Conservation (phyloP, 2,329 filamentous ascomycete genomes). For the Teratosphaeria pseudoeucalypti region DNA sequence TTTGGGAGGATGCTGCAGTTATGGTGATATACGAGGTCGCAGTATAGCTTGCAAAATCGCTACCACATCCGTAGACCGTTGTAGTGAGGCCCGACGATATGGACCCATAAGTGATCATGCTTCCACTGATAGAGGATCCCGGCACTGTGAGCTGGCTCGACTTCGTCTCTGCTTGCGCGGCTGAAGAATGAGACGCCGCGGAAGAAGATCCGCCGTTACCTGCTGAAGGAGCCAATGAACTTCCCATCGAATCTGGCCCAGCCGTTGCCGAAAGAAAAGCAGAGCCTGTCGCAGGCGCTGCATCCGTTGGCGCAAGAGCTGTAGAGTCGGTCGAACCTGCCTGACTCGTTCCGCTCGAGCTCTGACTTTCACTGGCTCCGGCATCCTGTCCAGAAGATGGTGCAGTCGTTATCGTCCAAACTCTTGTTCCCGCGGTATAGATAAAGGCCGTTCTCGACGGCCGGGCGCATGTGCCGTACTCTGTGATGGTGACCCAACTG, state of each 20-base stretch:
- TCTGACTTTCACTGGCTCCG: neutral
- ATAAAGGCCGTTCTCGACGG: neutral
- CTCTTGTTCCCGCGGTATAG: neutral
- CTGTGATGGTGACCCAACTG: neutral
- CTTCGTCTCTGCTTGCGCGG: neutral
- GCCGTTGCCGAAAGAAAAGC: neutral
- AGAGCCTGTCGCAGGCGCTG: neutral
- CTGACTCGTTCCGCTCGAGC: neutral
- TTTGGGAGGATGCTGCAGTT: neutral
- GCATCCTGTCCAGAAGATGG: neutral
- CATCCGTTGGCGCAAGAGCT: neutral
- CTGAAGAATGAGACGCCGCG: neutral
- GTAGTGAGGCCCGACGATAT: neutral
- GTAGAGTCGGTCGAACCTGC: neutral
- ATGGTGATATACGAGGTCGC: neutral
- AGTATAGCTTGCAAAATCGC: neutral
- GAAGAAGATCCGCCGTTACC: neutral
- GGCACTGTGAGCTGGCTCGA: neutral
- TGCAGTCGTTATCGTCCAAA: neutral
- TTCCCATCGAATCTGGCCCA: neutral
- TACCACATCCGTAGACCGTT: neutral
- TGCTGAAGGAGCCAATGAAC: neutral
- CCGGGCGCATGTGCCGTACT: neutral
- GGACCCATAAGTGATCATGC: neutral
- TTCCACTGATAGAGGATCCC: neutral